Evolutionary conservation across 768 basidiomycete genomes (phyloP), one percentile per base, ranked within the genome.

Genomic region (Hygrophorus russula): DNA sequence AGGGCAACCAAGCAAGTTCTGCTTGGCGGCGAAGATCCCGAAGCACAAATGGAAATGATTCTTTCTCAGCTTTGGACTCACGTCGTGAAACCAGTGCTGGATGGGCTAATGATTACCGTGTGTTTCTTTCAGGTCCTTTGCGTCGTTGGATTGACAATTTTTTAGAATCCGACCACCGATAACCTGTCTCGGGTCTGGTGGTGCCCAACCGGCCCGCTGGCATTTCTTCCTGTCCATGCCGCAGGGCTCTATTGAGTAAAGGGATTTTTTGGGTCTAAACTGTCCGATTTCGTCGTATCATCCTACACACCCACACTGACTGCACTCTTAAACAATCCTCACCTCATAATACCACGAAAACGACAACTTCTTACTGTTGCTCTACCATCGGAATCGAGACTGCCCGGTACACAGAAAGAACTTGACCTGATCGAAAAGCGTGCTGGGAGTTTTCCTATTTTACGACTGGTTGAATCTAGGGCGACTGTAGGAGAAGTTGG

Each of bases 141-240:
- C 30, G n/a, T 14, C 20, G 5, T 44, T 37, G 33, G 7, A 37
- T 44, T 12, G 15, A 44, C 36, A 3, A 14, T 36, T 28, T 29
- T 34, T 17, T 14, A 35, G 17, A 24, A 27, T 31, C 29, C 3
- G n/a, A 13, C 17, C 12, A 12, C 15, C 14, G 27, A 42, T 5
- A 28, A 42, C 9, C 39, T 28, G 15, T 31, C 39, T 10, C 38
- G 42, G 8, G 43, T 54, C 19, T 42, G 51, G 42, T 53, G 52
- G 49, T 50, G 51, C 33, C 44, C 41, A 12, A 48, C 47, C 12
- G 49, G 49, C 2, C 41, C 42, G 10, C 42, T 55, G 32, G 19
- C 47, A 2, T 48, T 46, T 39, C 46, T 55, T n/a, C 49, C 51
- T 2, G 29, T 55, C 15, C 53, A 51, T 36, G 49, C 53, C 5